A percentile compares a stretch with the other conserved stretches of the same genome.
Evolutionary conservation across 352 stramenopile species (phyloP).

Genomic region (Pythium dissimile): DNA sequence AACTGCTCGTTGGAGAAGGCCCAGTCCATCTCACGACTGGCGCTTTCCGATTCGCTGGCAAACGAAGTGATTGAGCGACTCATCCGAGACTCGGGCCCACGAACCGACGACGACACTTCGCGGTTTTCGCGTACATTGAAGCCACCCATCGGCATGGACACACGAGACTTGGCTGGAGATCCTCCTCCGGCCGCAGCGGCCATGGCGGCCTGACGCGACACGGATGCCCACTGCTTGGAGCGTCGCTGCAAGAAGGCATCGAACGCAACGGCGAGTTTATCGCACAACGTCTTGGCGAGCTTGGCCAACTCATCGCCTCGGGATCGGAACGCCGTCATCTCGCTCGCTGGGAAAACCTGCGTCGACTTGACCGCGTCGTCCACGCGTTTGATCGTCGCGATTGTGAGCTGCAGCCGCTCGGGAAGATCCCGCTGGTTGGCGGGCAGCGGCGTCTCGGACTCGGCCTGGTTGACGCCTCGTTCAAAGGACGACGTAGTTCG

Average conservation of each 20-base stretch:
- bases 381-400: slow-evolving; percentile 44
- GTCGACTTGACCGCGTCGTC: slow-evolving; percentile 61
- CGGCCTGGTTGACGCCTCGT: slow-evolving; percentile 11
- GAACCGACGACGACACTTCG: slow-evolving; percentile 5
- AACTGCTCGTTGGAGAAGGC: slow-evolving; percentile 58
- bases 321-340: slow-evolving; percentile 58
- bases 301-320: slow-evolving; percentile 53
- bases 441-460: slow-evolving; percentile 8
- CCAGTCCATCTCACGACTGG: slow-evolving; percentile 55
- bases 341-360: slow-evolving; percentile 45
- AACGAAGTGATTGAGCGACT: slow-evolving; percentile 38
- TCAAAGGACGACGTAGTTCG: neutral
- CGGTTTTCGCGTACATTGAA: slow-evolving; percentile 9
- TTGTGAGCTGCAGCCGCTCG: slow-evolving; percentile 28
- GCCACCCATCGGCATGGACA: slow-evolving; percentile 9
- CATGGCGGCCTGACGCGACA: slow-evolving; percentile 13
- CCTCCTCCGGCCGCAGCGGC: neutral
- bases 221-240: slow-evolving; percentile 35
- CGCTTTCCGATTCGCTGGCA: slow-evolving; percentile 23
- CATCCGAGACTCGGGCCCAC: slow-evolving; percentile 20
- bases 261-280: slow-evolving; percentile 53
- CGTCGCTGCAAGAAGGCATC: slow-evolving; percentile 53
- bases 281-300: slow-evolving; percentile 37
- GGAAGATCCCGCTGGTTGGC: slow-evolving; percentile 19
- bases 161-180: slow-evolving; percentile 12